Conservation (phyloP, 1,284 basidiomycete species). For the Cystobasidiaceae sp. region DNA sequence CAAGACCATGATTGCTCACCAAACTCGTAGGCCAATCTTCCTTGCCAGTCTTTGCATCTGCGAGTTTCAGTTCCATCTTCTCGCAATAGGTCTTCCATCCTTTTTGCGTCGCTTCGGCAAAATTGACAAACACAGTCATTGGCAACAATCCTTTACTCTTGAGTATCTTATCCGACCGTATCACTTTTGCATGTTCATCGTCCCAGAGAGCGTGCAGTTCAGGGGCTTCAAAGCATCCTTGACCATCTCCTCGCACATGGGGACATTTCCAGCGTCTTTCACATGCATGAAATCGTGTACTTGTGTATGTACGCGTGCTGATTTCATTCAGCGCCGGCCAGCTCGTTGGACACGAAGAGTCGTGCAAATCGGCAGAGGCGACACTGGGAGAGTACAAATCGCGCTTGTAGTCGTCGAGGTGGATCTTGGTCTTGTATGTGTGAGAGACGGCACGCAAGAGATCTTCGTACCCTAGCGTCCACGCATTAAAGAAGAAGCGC, state of each 20-base stretch:
- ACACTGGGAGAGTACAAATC: no score
- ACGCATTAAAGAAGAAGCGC: slow-evolving; percentile 79
- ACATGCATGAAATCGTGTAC: slow-evolving; percentile 83
- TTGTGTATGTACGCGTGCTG: slow-evolving; percentile 57
- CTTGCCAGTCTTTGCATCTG: not conserved
- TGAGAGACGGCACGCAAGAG: slow-evolving; percentile 66
- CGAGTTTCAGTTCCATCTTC: slow-evolving; percentile 52
- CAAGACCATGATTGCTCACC: slow-evolving; percentile 52
- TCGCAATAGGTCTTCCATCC: slow-evolving; percentile 61
- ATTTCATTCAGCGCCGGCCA: slow-evolving; percentile 61
- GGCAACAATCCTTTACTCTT: slow-evolving; percentile 8
- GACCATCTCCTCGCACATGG: slow-evolving; percentile 35
- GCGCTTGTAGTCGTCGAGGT: no score
- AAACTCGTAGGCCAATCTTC: slow-evolving; percentile 54
- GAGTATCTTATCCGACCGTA: slow-evolving; percentile 1
- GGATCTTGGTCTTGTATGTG: slow-evolving; percentile 69
- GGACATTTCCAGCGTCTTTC: slow-evolving; percentile 72
- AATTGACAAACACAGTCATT: slow-evolving; percentile 68
- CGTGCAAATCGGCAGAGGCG: no score
- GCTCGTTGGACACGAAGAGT: no score
- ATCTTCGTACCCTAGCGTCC: slow-evolving; percentile 80
- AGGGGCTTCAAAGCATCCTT: slow-evolving; percentile 34
- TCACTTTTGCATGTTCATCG: not conserved
- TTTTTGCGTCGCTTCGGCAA: slow-evolving; percentile 58
- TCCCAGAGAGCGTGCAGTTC: slow-evolving; percentile 26